A percentile compares a stretch with the other conserved stretches of the same genome.
Evolutionary conservation across 257 asterid genomes (phyloP).

Genomic region (Scutellaria galericulata): DNA sequence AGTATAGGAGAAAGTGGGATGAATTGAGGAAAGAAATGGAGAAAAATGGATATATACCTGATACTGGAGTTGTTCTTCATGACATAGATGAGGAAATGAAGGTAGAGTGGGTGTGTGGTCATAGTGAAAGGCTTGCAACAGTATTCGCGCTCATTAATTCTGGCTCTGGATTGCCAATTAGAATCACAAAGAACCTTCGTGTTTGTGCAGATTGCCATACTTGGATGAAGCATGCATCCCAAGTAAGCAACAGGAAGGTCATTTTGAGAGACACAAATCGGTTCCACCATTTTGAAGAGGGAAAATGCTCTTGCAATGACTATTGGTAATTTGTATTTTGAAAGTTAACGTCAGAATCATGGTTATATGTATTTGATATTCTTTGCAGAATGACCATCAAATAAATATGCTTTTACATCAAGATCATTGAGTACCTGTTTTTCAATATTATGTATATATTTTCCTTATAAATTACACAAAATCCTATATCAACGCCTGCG

Average conservation of each 20-base stretch:
- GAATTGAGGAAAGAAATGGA: constrained; percentile 43
- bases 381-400: too few relatives aligned
- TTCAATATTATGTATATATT: background rate
- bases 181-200: constrained; percentile 59
- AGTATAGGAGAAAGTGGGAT: constrained; percentile 43
- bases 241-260: constrained; percentile 33
- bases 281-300: constrained; percentile 40
- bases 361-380: too few relatives aligned
- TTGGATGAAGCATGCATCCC: constrained; percentile 43
- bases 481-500: constrained; percentile 37
- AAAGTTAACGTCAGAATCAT: too few relatives aligned
- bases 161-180: constrained; percentile 50
- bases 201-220: constrained; percentile 51
- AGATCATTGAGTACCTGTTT: background rate
- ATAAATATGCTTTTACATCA: too few relatives aligned
- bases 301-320: constrained; percentile 45
- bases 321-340: constrained; percentile 31
- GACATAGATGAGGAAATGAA: constrained; percentile 46
- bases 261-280: constrained; percentile 40
- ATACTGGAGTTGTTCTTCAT: constrained; percentile 52
- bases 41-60: constrained; percentile 47
- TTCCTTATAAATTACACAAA: background rate
- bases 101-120: constrained; percentile 57
- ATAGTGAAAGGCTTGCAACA: constrained; percentile 56
- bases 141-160: constrained; percentile 46